A percentile compares a stretch with the other conserved stretches of the same genome.
Evolutionary conservation across 2,329 filamentous ascomycete species (phyloP).

Genomic region (Neurospora crassa): DNA sequence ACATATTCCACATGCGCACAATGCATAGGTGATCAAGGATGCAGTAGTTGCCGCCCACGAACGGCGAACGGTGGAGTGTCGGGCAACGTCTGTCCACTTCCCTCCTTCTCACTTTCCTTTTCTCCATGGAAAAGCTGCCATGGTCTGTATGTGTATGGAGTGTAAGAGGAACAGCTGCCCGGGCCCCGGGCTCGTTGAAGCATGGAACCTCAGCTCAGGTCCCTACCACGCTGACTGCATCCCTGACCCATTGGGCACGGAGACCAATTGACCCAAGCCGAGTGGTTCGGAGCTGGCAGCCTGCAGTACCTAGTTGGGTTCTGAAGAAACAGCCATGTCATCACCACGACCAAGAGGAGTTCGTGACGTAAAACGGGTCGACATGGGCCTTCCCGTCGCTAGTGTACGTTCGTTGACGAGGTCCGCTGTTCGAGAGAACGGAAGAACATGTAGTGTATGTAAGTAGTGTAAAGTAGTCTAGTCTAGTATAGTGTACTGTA

Average conservation of each 20-base stretch:
- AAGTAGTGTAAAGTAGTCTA: too few species aligned
- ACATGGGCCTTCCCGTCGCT: neutral
- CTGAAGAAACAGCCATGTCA: neutral
- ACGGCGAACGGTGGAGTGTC: neutral
- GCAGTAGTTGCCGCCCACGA: neutral
- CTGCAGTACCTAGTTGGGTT: neutral
- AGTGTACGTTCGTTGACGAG: neutral
- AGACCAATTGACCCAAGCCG: neutral
- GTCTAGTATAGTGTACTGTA: neutral
- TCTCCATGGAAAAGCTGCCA: neutral
- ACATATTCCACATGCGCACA: neutral
- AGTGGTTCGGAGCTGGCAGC: neutral
- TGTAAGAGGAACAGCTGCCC: neutral
- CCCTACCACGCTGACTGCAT: neutral
- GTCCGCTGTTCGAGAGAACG: neutral
- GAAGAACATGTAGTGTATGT: neutral
- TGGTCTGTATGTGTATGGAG: too few species aligned
- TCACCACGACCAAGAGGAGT: neutral
- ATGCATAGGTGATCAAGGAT: neutral
- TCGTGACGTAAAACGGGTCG: neutral
- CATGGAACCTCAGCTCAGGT: neutral
- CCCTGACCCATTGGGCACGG: neutral
- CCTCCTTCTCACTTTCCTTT: neutral
- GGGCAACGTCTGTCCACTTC: neutral
- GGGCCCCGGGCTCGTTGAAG: neutral